Base-by-base conservation (phyloP, 2,329 filamentous ascomycete genomes). In the Chaetothyriales sp. region DNA sequence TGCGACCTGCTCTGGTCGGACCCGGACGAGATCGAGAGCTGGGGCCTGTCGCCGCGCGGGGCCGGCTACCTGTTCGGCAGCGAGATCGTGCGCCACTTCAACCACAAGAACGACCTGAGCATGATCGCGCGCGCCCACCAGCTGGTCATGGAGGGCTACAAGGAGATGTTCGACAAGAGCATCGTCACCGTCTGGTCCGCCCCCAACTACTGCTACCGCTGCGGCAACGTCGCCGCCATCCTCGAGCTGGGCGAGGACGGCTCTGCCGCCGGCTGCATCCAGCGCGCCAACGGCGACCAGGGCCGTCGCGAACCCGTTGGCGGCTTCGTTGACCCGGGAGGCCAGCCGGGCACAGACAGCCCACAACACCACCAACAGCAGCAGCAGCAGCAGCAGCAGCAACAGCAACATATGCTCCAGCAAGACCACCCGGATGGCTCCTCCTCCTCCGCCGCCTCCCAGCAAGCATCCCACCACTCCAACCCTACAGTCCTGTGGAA, bases 121-220 rank as follows among this genome's bases (percentile, higher is more conserved):
- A 76, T 98, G 49, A 92, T 98, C 57, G 92, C 90, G 18, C 80
- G 92, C 50, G 92, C 92, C 1, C 92, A 98, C 65, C 92, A 98
- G 67, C 80, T 98, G 19, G 92, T 98, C 57, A 98, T 96, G 92
- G 92, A 98, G 66, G 92, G 92, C 0, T 98, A 95, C 68, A 96
- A 96, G 70, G 92, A 96, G 66, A 96, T 96, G 89, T 98, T 96
- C 63, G 87, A 95, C 64, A 84, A 81, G 12, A 86, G 82, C 46
- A 95, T 98, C 57, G 92, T 96, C 43, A 98, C 92, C 0, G 92
- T 98, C n/a, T 98, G 92, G 90, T 93, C 86, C 0, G 89, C 89
- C 8, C 89, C 89, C 0, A 95, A 95, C 66, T 95, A 95, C 73
- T 95, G 89, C 70, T 95, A 95, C 70, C 80, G 87, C 56, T 95